phyloP scores from a whole-genome alignment of 2,329 filamentous ascomycete genomes.

The Penicillium fuscoglaucum region DNA sequence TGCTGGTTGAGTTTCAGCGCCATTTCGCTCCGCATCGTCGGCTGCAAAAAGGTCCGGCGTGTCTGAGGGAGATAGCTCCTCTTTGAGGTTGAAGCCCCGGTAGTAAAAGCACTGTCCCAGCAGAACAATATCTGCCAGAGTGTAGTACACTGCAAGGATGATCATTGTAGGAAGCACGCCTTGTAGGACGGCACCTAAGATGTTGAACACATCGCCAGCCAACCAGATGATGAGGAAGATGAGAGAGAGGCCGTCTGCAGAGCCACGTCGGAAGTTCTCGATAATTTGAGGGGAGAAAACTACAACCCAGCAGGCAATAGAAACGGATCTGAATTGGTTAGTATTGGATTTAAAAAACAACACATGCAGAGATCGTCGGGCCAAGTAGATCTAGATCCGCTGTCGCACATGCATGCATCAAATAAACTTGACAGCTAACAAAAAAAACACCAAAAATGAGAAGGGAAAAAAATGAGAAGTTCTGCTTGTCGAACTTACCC shows the following conservation, averaged over 20 bases:
- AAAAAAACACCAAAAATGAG: neutral
- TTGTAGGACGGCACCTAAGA: conserved; percentile 86
- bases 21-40: conserved; percentile 20
- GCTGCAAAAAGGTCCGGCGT: conserved; percentile 15
- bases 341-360: conserved; percentile 2
- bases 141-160: conserved; percentile 92
- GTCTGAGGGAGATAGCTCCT: conserved; percentile 27
- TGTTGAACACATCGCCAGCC: conserved; percentile 93
- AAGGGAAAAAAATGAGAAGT: neutral
- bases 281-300: conserved; percentile 97
- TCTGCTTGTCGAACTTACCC: conserved; percentile 57
- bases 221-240: conserved; percentile 94
- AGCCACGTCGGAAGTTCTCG: conserved; percentile 83
- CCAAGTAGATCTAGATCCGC: neutral
- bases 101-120: conserved; percentile 94
- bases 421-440: neutral
- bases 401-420: neutral
- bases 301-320: conserved; percentile 96
- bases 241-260: conserved; percentile 83
- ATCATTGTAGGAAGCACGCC: conserved; percentile 93
- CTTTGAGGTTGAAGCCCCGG: conserved; percentile 65
- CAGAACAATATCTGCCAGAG: conserved; percentile 84
- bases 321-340: conserved; percentile 68
- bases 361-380: conserved; percentile 5
- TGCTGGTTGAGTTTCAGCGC: conserved; percentile 18